These are phyloP conservation scores for Xylariales sp. DNA, from an alignment of 2,329 filamentous ascomycete genomes.

Conservation along the genomic window DNA sequence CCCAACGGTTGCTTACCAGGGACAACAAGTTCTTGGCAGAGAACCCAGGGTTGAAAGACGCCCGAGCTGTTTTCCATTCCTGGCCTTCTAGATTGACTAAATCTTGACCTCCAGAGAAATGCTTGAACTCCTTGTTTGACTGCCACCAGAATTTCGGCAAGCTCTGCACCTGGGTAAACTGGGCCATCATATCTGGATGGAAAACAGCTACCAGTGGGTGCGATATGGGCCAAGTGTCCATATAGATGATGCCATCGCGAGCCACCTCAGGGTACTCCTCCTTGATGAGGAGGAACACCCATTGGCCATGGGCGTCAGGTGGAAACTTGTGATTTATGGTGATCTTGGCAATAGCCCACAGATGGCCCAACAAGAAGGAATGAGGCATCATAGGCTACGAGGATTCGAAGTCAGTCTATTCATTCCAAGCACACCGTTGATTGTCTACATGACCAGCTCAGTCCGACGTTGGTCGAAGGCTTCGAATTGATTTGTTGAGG, in stretches of 20 bases:
- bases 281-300: background rate
- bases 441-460: background rate
- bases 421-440: background rate
- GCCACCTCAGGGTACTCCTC: background rate
- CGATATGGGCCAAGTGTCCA: conserved; percentile 7
- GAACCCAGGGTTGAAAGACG: conserved; percentile 30
- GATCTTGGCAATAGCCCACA: background rate
- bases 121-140: conserved; percentile 4
- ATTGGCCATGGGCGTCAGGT: background rate
- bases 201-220: conserved; percentile 1
- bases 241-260: conserved; percentile 4
- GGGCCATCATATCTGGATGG: conserved; percentile 2
- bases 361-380: background rate
- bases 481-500: no score
- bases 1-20: no score
- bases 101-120: conserved; percentile 24
- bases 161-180: conserved; percentile 6
- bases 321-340: background rate
- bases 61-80: conserved; percentile 14
- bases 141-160: conserved; percentile 1
- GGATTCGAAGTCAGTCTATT: background rate
- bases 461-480: background rate
- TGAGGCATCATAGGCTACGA: background rate
- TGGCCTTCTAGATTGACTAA: conserved; percentile 23
- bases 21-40: conserved; percentile 26